phyloP scores from a whole-genome alignment of 2,329 filamentous ascomycete genomes.

The Grosmannia clavigera region DNA sequence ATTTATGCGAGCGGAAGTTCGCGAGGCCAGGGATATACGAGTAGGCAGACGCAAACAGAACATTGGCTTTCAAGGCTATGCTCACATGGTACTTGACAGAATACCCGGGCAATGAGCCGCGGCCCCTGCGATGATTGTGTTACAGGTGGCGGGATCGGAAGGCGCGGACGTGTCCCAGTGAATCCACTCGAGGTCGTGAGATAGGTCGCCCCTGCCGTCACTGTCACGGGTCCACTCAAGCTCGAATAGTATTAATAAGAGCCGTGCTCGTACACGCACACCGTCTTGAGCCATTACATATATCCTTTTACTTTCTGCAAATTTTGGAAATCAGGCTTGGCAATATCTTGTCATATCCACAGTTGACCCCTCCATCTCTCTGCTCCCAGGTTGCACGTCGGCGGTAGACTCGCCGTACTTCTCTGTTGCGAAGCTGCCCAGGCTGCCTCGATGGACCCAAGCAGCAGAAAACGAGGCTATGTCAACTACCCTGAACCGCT shows the following conservation, averaged over 20 bases:
- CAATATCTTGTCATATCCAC: background rate
- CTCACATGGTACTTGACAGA: background rate
- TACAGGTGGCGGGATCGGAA: background rate
- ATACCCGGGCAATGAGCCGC: background rate
- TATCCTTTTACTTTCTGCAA: background rate
- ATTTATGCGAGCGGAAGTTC: background rate
- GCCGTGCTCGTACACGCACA: background rate
- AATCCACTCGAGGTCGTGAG: background rate
- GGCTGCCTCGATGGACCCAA: slow-evolving; percentile 9
- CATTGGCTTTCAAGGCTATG: background rate
- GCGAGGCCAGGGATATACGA: background rate
- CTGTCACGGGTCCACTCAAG: background rate
- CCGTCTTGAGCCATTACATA: background rate
- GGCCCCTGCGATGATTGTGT: background rate
- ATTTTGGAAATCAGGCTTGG: background rate
- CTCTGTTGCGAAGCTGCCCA: background rate
- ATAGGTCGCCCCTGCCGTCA: background rate
- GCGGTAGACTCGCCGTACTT: background rate
- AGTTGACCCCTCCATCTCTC: background rate
- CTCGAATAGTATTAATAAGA: background rate
- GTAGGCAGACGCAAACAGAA: background rate
- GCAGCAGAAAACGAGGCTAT: slow-evolving; percentile 13
- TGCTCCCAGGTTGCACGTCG: background rate
- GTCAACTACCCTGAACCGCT: slow-evolving; percentile 25
- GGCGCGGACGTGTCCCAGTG: background rate